Conservation (phyloP, 345 rosid species). For the Sonneratia caseolaris region DNA sequence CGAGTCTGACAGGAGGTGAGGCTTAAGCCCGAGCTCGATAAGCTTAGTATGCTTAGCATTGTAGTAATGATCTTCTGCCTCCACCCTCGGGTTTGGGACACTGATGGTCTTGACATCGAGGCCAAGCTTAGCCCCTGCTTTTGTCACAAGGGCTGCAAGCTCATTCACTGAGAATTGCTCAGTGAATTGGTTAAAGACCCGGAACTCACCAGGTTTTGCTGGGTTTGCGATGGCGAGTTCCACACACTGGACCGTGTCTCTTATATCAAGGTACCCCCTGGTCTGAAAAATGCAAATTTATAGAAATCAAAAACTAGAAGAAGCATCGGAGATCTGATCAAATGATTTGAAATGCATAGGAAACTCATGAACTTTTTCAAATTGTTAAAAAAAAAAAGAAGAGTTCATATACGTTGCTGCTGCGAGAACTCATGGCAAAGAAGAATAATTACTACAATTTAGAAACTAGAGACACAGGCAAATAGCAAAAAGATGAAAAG, state of each 20-base stretch:
- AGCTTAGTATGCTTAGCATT: constrained; percentile 96
- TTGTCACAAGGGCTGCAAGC: constrained; percentile 76
- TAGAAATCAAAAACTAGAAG: not conserved
- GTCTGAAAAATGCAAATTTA: constrained; percentile 38
- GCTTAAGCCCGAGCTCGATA: constrained; percentile 82
- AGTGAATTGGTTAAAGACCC: constrained; percentile 88
- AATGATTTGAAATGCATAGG: not conserved
- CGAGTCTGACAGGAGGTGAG: constrained; percentile 82
- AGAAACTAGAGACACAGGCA: not conserved
- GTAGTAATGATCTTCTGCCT: constrained; percentile 98
- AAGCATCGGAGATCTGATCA: not conserved
- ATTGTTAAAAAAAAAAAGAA: too few species aligned
- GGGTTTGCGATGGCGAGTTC: constrained; percentile 93
- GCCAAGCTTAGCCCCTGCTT: constrained; percentile 80
- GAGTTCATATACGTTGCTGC: too few species aligned
- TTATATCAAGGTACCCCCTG: constrained; percentile 94
- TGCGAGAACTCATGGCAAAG: not conserved
- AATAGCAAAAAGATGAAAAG: not conserved
- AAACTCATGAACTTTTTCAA: not conserved
- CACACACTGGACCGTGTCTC: constrained; percentile 93
- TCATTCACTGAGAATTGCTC: constrained; percentile 94
- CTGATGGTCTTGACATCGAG: constrained; percentile 56
- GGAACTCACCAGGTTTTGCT: constrained; percentile 73
- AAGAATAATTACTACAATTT: not conserved
- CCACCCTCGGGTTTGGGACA: constrained; percentile 95